Evolutionary conservation across 441 rosid genomes (phyloP), one percentile per base, ranked within the genome.

Genomic region (Pelargonium australe): DNA sequence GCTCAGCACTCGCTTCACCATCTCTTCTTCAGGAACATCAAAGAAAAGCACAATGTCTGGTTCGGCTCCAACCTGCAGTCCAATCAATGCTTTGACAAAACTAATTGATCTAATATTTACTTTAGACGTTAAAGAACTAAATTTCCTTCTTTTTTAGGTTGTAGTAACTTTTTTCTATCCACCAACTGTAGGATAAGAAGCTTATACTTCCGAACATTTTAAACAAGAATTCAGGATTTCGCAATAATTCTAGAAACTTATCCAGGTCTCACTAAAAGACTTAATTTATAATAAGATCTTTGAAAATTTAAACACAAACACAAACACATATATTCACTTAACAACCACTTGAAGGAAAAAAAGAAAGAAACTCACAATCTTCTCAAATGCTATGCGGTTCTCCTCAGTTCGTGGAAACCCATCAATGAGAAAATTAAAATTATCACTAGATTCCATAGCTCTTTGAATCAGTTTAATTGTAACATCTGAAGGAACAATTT

Each of bases 21-120:
- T 94, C 84, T 86, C 99, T 74, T 84, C 89, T 74, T 91, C 89
- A 1, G 92, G 91, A 74, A 96, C 90, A 74, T 91, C 92, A 72
- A 91, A 91, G 85, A 86, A 95, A 67, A 95, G 83, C 60, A 95
- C 97, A 34, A 81, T 47, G 64, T 89, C 80, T 53, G 97, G 99
- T 77, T 91, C 96, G 28, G 77, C 85, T 72, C 91, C 87, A 65
- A 81, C 66, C 97, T 94, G 84, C 11, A 17, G 10, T 34, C 0
- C 40, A 34, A 5, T 34, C 40, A 34, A 34, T 34, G 40, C 5
- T 40, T 34, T 34, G 40, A 20, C 23, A 20, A 20, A 20, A 20
- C 23, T 20, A 20, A 20, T 20, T 0, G 23, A 20, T 20, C 23
- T 20, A 20, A 20, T 20, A 20, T 20, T 20, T 20, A 20, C 23